Evolutionary conservation across 805 yeast species (phyloP).

Genomic region (Blastobotrys chiropterorum): DNA sequence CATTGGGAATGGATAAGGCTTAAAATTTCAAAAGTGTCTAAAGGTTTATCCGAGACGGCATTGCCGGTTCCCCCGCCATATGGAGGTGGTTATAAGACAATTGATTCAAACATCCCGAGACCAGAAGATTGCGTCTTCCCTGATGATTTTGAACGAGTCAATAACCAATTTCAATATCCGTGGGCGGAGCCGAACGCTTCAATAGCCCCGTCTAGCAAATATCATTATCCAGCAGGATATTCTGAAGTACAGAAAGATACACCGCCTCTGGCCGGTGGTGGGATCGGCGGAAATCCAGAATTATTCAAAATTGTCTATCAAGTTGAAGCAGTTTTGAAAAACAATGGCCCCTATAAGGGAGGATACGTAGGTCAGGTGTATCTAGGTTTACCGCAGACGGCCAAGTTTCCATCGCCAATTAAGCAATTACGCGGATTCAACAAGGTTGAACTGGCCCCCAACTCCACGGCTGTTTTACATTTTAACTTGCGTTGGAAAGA

Average conservation of each 20-base stretch:
- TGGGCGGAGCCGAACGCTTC: conserved; percentile 18
- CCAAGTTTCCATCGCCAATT: conserved; percentile 42
- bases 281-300: conserved; percentile 52
- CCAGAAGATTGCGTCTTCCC: conserved; percentile 18
- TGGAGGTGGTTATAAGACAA: background rate
- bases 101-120: background rate
- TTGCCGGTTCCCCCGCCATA: background rate
- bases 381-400: conserved; percentile 38
- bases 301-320: conserved; percentile 48
- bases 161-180: conserved; percentile 21
- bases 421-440: conserved; percentile 52
- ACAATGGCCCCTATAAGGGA: conserved; percentile 43
- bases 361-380: conserved; percentile 49
- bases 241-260: conserved; percentile 27
- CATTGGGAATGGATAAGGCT: conserved; percentile 24
- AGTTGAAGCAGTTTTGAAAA: conserved; percentile 41
- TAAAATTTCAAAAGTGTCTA: background rate
- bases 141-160: conserved; percentile 29
- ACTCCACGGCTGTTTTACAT: conserved; percentile 32
- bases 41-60: background rate
- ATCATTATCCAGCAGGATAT: conserved; percentile 36
- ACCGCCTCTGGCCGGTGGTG: conserved; percentile 33
- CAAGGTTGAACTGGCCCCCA: conserved; percentile 42
- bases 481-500: conserved; percentile 48
- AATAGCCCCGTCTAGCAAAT: conserved; percentile 9